Evolutionary conservation across 805 yeast species (phyloP).

Genomic region (Cyberlindnera xishuangbannaensis): DNA sequence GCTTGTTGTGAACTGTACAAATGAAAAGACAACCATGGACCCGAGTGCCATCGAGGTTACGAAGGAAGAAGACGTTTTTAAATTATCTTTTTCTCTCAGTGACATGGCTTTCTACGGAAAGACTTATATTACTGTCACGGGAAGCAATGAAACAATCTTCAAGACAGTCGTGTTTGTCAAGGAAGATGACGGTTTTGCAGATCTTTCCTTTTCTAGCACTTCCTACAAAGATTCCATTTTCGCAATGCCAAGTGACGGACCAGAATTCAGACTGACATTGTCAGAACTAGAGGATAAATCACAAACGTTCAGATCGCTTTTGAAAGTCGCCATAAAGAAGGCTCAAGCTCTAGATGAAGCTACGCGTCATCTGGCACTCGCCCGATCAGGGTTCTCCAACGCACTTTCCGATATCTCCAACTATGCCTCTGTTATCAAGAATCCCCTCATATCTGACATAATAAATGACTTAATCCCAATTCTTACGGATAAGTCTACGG

Average conservation of each 20-base stretch:
- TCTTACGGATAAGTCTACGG: conserved; percentile 17
- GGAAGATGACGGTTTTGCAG: conserved; percentile 1
- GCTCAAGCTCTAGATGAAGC: conserved; percentile 18
- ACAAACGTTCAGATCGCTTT: conserved; percentile 3
- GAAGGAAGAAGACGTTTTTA: conserved; percentile 4
- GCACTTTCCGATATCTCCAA: conserved; percentile 15
- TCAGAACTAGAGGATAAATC: conserved; percentile 10
- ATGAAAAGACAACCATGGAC: conserved; percentile 8
- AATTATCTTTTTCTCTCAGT: conserved; percentile 1
- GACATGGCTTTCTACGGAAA: conserved; percentile 3
- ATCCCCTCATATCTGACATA: conserved; percentile 10
- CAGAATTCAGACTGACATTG: conserved; percentile 7
- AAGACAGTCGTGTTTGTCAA: conserved; percentile 2
- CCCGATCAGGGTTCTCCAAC: conserved; percentile 14
- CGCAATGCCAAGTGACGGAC: conserved; percentile 9
- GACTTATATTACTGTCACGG: conserved; percentile 6
- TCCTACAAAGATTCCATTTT: conserved; percentile 9
- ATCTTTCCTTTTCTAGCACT: conserved; percentile 1
- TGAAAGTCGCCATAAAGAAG: conserved; percentile 16
- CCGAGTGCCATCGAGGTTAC: conserved; percentile 8
- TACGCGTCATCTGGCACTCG: conserved; percentile 16
- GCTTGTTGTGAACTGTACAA: conserved; percentile 3
- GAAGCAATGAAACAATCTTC: conserved; percentile 4
- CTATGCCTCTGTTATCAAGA: conserved; percentile 6
- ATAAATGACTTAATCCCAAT: conserved; percentile 12